Conservation (phyloP, 257 asterid genomes). For the Pogostemon cablin region DNA sequence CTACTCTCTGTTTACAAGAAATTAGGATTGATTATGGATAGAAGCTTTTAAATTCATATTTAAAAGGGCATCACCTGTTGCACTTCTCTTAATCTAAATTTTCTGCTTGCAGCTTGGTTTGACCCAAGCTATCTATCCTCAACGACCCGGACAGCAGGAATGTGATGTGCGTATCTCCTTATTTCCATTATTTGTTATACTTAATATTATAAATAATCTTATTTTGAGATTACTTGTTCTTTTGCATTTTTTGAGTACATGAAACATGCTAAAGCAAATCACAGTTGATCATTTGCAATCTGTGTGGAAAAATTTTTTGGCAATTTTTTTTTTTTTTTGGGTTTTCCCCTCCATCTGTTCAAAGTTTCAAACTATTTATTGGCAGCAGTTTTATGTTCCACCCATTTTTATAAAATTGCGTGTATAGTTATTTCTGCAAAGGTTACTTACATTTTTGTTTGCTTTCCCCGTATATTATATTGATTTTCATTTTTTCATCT, state of each 20-base stretch:
- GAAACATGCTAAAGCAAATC: slow-evolving; percentile 14
- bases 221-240: background rate
- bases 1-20: background rate
- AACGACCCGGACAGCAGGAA: slow-evolving; percentile 88
- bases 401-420: slow-evolving; percentile 18
- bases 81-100: slow-evolving; percentile 35
- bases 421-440: slow-evolving; percentile 23
- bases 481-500: slow-evolving; percentile 15
- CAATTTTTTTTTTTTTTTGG: slow-evolving; percentile 23
- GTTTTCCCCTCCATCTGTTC: slow-evolving; percentile 22
- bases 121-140: slow-evolving; percentile 67
- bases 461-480: slow-evolving; percentile 1
- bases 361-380: slow-evolving; percentile 20
- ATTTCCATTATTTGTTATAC: slow-evolving; percentile 2
- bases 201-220: slow-evolving; percentile 10
- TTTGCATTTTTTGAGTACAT: slow-evolving; percentile 21
- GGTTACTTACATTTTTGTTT: background rate
- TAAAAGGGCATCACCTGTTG: slow-evolving; percentile 12
- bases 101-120: slow-evolving; percentile 74
- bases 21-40: background rate
- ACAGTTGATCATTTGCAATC: slow-evolving; percentile 18
- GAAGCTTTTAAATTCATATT: slow-evolving; percentile 21
- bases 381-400: background rate
- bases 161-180: slow-evolving; percentile 74
- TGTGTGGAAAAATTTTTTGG: background rate